A percentile compares a stretch with the other conserved stretches of the same genome.
These are phyloP conservation scores for Corynespora cassiicola DNA, from an alignment of 2,329 filamentous ascomycete species.

Conservation along the genomic window DNA sequence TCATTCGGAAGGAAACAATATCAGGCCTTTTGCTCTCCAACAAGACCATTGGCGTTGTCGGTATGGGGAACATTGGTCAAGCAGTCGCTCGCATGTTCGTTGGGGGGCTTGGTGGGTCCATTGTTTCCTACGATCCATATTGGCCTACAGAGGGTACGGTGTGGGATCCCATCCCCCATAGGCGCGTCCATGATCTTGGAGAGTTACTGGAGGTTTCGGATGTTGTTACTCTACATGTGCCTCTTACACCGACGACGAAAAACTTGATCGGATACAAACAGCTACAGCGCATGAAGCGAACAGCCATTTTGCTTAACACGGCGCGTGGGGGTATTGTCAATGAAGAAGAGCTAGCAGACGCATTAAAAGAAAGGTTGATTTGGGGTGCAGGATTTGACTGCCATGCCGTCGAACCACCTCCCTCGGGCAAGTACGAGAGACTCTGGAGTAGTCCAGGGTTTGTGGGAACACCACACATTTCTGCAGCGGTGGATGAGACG, in stretches of 20 bases:
- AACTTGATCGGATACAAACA: constrained; percentile 1
- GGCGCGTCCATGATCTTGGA: constrained; percentile 16
- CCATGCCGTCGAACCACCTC: constrained; percentile 5
- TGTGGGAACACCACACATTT: constrained; percentile 5
- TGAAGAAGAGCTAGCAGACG: constrained; percentile 51
- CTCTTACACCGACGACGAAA: constrained; percentile 3
- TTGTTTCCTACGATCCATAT: constrained; percentile 34
- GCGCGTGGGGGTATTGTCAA: constrained; percentile 55
- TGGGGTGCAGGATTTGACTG: constrained; percentile 40
- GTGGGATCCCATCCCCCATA: constrained; percentile 12
- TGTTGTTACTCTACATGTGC: constrained; percentile 7
- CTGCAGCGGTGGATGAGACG: constrained; percentile 4
- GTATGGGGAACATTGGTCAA: constrained; percentile 45
- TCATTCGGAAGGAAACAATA: constrained; percentile 48
- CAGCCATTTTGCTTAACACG: constrained; percentile 51
- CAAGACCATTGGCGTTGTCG: constrained; percentile 53
- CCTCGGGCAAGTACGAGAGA: constrained; percentile 2
- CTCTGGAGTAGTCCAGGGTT: background rate
- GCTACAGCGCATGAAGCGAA: constrained; percentile 3
- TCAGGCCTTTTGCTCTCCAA: constrained; percentile 44
- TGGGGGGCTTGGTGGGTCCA: constrained; percentile 48
- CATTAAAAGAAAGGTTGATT: constrained; percentile 47
- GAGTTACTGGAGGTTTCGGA: constrained; percentile 4
- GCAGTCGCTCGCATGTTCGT: constrained; percentile 10
- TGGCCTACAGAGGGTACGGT: constrained; percentile 50